A percentile compares a stretch with the other conserved stretches of the same genome.
Conservation (phyloP, 371 early-diverging fungal species). For the Mycotypha africana region DNA sequence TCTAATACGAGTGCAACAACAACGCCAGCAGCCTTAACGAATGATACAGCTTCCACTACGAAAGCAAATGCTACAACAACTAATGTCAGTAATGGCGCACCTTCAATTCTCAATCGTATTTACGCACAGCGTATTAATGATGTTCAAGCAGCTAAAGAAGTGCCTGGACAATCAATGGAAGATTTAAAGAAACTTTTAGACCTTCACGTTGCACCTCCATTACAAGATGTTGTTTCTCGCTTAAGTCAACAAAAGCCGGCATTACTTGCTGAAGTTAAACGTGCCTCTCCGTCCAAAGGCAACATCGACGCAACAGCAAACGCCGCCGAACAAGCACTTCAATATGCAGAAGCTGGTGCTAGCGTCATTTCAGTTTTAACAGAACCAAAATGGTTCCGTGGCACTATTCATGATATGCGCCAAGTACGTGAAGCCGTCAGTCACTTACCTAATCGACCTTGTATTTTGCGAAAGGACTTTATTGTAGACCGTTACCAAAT, state of each 20-base stretch:
- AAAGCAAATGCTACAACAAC: too few species aligned
- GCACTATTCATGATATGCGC: constrained; percentile 84
- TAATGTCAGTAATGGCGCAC: constrained; percentile 14
- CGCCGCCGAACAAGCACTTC: constrained; percentile 80
- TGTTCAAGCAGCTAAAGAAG: constrained; percentile 60
- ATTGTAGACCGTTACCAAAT: constrained; percentile 96
- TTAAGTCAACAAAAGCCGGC: constrained; percentile 57
- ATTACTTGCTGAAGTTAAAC: constrained; percentile 94
- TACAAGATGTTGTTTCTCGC: constrained; percentile 72
- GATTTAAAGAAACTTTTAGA: constrained; percentile 68
- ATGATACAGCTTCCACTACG: not conserved
- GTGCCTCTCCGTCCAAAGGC: constrained; percentile 96
- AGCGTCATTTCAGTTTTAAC: constrained; percentile 94
- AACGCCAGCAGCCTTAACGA: not conserved
- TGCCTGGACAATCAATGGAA: constrained; percentile 68
- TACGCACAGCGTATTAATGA: constrained; percentile 76
- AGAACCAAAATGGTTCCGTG: constrained; percentile 97
- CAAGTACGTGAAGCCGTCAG: constrained; percentile 71
- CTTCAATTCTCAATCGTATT: constrained; percentile 65
- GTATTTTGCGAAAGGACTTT: constrained; percentile 94
- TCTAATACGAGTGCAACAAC: constrained; percentile 19
- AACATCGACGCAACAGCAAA: constrained; percentile 77
- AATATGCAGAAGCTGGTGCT: constrained; percentile 87
- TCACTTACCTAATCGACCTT: constrained; percentile 73
- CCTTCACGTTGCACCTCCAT: constrained; percentile 70